Conservation (phyloP, 805 yeast species). For the Isabelozyma pseudorhagii region DNA sequence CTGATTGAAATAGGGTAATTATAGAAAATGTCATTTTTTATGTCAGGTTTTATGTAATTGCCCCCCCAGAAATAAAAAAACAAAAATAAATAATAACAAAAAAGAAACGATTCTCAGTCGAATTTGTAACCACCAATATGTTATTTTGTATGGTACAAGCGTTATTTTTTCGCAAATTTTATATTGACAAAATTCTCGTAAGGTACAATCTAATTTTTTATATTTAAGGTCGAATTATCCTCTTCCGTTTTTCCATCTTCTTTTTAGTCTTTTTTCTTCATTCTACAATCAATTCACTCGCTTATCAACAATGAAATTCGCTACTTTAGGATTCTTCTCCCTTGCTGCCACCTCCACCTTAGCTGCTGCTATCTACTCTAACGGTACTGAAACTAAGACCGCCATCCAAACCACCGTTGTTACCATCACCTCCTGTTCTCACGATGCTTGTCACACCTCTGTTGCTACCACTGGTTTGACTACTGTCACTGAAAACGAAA, state of each 20-base stretch:
- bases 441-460: conserved; percentile 22
- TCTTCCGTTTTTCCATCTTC: neutral
- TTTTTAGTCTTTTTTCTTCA: conserved; percentile 17
- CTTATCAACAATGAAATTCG: conserved; percentile 29
- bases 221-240: neutral
- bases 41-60: neutral
- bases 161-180: too few relatives aligned
- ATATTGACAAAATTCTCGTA: too few relatives aligned
- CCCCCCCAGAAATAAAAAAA: neutral
- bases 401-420: conserved; percentile 27
- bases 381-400: conserved; percentile 26
- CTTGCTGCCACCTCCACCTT: conserved; percentile 16
- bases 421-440: conserved; percentile 36
- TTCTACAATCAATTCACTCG: conserved; percentile 6
- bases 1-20: neutral
- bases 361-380: conserved; percentile 24
- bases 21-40: neutral
- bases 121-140: neutral
- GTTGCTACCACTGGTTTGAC: conserved; percentile 36
- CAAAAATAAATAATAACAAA: too few relatives aligned
- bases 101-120: neutral
- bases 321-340: conserved; percentile 23
- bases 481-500: conserved; percentile 28
- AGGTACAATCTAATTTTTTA: neutral
- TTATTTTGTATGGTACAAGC: neutral